Evolutionary conservation across 805 yeast species (phyloP).

Genomic region (Lipomyces japonicus): DNA sequence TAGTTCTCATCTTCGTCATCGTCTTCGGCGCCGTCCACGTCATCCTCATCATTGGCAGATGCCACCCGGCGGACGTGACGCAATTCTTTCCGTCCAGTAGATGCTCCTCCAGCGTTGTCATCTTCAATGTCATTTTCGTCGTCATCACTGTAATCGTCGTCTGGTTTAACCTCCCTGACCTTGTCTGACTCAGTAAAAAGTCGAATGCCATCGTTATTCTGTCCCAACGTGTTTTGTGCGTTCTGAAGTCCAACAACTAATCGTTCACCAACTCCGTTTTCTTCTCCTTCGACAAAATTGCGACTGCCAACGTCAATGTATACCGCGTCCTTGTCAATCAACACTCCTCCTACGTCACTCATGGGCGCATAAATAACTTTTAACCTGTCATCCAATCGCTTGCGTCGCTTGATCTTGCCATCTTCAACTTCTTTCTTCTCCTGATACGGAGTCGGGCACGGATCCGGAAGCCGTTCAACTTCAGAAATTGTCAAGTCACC

Average conservation of each 20-base stretch:
- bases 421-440: slow-evolving; percentile 79
- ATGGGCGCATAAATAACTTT: slow-evolving; percentile 96
- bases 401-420: slow-evolving; percentile 66
- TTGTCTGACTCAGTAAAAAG: slow-evolving; percentile 59
- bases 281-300: slow-evolving; percentile 51
- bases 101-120: too few relatives aligned
- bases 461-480: slow-evolving; percentile 91
- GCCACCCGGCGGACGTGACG: slow-evolving; percentile 24
- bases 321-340: slow-evolving; percentile 96
- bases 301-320: slow-evolving; percentile 73
- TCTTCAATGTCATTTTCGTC: slow-evolving; percentile 42
- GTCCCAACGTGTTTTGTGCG: slow-evolving; percentile 57
- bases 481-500: slow-evolving; percentile 78
- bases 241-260: slow-evolving; percentile 78
- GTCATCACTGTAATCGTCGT: slow-evolving; percentile 43
- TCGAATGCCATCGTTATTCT: slow-evolving; percentile 64
- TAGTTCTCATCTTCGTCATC: slow-evolving; percentile 40
- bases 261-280: slow-evolving; percentile 79
- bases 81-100: slow-evolving; percentile 32
- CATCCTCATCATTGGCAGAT: slow-evolving; percentile 25
- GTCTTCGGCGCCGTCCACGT: slow-evolving; percentile 31
- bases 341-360: slow-evolving; percentile 99
- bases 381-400: slow-evolving; percentile 88
- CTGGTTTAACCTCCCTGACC: slow-evolving; percentile 40
- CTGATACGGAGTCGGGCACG: slow-evolving; percentile 95